phyloP scores from a whole-genome alignment of 805 yeast genomes.

The Nakazawaea anatomiae region DNA sequence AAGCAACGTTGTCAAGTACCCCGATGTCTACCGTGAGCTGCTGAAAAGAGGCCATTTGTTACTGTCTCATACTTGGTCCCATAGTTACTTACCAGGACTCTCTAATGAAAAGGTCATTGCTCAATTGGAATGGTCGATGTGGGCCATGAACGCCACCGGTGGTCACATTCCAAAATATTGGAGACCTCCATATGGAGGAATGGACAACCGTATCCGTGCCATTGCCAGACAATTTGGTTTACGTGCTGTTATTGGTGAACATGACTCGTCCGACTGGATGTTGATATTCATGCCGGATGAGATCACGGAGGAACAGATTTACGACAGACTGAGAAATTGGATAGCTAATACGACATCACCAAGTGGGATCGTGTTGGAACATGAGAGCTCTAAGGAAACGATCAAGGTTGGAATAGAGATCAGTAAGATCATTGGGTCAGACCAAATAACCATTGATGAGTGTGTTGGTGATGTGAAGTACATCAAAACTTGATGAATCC shows the following conservation, averaged over 20 bases:
- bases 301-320: constrained; percentile 46
- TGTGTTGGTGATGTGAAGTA: constrained; percentile 36
- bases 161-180: constrained; percentile 84
- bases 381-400: constrained; percentile 65
- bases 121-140: constrained; percentile 87
- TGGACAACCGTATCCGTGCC: constrained; percentile 77
- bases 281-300: constrained; percentile 39
- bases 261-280: constrained; percentile 88
- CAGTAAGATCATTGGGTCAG: constrained; percentile 41
- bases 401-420: constrained; percentile 64
- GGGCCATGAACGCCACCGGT: constrained; percentile 97
- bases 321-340: constrained; percentile 53
- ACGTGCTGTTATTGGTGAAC: constrained; percentile 85
- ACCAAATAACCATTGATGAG: constrained; percentile 63
- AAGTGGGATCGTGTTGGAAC: constrained; percentile 76
- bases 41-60: constrained; percentile 63
- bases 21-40: constrained; percentile 60
- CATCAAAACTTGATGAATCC: neutral
- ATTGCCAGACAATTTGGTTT: constrained; percentile 80
- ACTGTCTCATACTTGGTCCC: constrained; percentile 92
- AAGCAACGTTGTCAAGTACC: constrained; percentile 67
- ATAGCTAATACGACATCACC: constrained; percentile 17
- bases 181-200: constrained; percentile 94
- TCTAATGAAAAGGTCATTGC: constrained; percentile 79
- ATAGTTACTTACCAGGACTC: constrained; percentile 72